A percentile compares a stretch with the other conserved stretches of the same genome.
Conservation (phyloP, 2,329 filamentous ascomycete species). For the Beauveria bassiana region DNA sequence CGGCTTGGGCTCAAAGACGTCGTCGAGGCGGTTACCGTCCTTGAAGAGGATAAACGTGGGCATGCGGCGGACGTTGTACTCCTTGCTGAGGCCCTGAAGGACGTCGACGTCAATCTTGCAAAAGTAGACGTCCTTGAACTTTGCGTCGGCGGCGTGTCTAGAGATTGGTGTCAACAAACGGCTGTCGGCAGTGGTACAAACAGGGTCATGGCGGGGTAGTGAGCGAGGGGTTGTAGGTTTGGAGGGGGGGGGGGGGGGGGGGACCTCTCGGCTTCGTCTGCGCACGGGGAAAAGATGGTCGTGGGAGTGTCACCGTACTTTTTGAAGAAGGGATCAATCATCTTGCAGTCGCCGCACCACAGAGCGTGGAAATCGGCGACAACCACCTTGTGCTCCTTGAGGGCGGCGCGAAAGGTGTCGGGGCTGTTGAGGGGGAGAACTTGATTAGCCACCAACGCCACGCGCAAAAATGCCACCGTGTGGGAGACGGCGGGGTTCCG, state of each 20-base stretch:
- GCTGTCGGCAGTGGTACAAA: not conserved
- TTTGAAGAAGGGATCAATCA: conserved; percentile 63
- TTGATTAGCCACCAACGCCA: not conserved
- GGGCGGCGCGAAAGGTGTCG: conserved; percentile 10
- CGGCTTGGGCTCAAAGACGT: conserved; percentile 36
- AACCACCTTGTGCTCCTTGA: conserved; percentile 42
- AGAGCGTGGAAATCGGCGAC: conserved; percentile 76
- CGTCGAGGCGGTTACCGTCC: conserved; percentile 58
- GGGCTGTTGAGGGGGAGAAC: not conserved
- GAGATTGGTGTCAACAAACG: not conserved
- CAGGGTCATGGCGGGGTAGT: conserved; percentile 5
- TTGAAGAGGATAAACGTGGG: conserved; percentile 81
- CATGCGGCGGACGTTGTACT: conserved; percentile 77
- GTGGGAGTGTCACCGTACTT: conserved; percentile 9
- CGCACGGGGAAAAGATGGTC: not conserved
- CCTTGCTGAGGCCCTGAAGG: conserved; percentile 61
- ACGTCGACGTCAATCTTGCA: conserved; percentile 84
- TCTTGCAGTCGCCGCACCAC: conserved; percentile 90
- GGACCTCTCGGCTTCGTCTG: not conserved
- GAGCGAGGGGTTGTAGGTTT: not conserved
- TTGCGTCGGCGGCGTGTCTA: conserved; percentile 28
- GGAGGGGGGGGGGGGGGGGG: not conserved
- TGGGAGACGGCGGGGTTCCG: not conserved
- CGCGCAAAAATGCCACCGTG: too few species aligned
- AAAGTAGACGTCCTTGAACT: conserved; percentile 57